These are phyloP conservation scores for Eutypella sp. DNA, from an alignment of 2,329 filamentous ascomycete genomes.

Conservation along the genomic window DNA sequence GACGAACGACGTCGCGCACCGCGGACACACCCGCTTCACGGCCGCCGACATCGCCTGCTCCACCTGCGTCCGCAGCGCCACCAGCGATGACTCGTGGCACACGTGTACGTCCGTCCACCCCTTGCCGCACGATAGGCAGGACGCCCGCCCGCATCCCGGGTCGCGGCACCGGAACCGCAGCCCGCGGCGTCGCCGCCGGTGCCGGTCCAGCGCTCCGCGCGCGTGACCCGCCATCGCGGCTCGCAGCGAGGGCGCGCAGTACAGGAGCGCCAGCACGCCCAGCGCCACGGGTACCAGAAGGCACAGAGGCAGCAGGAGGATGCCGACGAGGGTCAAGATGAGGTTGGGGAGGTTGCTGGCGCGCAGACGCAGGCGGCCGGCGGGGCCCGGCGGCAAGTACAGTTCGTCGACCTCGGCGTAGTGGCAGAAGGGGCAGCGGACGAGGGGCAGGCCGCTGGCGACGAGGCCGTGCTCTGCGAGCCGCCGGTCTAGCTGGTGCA, in stretches of 20 bases:
- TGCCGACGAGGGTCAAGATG: slow-evolving; percentile 22
- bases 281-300: slow-evolving; percentile 50
- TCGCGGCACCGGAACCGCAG: slow-evolving; percentile 74
- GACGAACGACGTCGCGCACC: slow-evolving; percentile 87
- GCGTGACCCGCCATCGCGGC: slow-evolving; percentile 34
- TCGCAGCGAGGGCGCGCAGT: slow-evolving; percentile 37
- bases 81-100: slow-evolving; percentile 78
- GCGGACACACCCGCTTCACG: slow-evolving; percentile 90
- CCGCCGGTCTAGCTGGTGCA: slow-evolving; percentile 72
- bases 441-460: slow-evolving; percentile 67
- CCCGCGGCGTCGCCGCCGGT: slow-evolving; percentile 66
- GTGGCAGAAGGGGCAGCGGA: slow-evolving; percentile 83
- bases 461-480: slow-evolving; percentile 71
- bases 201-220: slow-evolving; percentile 62
- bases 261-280: slow-evolving; percentile 39
- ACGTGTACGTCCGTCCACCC: slow-evolving; percentile 84
- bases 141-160: slow-evolving; percentile 60
- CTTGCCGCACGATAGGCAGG: slow-evolving; percentile 78
- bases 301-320: slow-evolving; percentile 44
- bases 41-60: slow-evolving; percentile 92
- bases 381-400: slow-evolving; percentile 55
- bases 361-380: slow-evolving; percentile 53
- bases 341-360: slow-evolving; percentile 44
- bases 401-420: slow-evolving; percentile 86
- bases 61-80: slow-evolving; percentile 80